These are phyloP conservation scores for Xylaria sp. DNA, from an alignment of 2,329 filamentous ascomycete genomes.

Conservation along the genomic window DNA sequence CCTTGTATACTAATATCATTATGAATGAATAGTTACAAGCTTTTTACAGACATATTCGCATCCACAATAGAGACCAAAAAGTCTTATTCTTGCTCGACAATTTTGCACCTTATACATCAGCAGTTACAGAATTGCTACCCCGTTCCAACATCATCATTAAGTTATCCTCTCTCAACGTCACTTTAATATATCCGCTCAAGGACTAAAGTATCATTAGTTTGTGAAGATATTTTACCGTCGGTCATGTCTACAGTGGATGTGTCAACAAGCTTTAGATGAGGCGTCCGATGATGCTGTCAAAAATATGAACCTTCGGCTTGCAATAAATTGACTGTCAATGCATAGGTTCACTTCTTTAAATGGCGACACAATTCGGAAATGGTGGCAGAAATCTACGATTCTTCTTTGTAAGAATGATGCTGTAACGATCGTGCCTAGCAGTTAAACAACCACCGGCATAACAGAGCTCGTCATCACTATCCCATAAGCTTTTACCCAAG, in stretches of 20 bases:
- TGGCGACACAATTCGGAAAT: too few relatives aligned
- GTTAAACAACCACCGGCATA: too few relatives aligned
- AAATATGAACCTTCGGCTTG: not conserved
- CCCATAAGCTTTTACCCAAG: too few relatives aligned
- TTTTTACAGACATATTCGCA: not conserved
- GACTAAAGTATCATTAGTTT: not conserved
- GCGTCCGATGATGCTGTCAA: not conserved
- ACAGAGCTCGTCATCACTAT: too few relatives aligned
- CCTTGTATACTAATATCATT: not conserved
- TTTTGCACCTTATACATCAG: not conserved
- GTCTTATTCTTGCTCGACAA: not conserved
- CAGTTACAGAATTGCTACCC: not conserved
- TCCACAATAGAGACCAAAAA: not conserved
- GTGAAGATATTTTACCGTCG: not conserved
- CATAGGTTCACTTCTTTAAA: not conserved
- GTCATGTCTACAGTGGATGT: not conserved
- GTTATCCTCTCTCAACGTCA: not conserved
- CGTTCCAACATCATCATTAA: not conserved
- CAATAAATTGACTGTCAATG: not conserved
- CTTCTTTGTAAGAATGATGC: too few relatives aligned
- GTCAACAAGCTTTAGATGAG: not conserved
- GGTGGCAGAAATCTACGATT: too few relatives aligned
- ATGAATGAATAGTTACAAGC: not conserved
- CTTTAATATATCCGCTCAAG: not conserved
- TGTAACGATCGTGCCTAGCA: too few relatives aligned